phyloP scores from a whole-genome alignment of 2,329 filamentous ascomycete genomes.

The Aureobasidium uvarum region DNA sequence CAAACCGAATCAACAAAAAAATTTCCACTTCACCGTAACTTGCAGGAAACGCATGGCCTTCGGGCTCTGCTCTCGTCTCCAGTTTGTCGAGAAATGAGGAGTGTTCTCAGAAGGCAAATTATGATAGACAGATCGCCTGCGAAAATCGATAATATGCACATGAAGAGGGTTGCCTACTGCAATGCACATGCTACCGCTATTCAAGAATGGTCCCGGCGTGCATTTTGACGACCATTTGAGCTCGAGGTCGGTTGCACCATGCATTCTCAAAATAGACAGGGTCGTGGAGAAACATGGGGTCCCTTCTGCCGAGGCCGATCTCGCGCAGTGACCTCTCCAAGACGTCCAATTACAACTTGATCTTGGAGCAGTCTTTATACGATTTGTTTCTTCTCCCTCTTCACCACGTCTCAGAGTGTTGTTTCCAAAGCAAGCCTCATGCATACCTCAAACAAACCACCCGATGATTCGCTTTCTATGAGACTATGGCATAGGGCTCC shows the following conservation, averaged over 20 bases:
- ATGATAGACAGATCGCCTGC: neutral
- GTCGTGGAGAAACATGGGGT: slow-evolving; percentile 22
- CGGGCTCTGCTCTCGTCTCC: neutral
- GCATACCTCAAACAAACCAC: slow-evolving; percentile 14
- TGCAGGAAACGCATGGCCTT: neutral
- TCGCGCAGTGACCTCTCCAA: neutral
- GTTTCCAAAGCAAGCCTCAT: slow-evolving; percentile 23
- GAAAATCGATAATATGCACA: slow-evolving; percentile 10
- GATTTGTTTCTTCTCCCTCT: neutral
- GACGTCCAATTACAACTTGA: slow-evolving; percentile 9
- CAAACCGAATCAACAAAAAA: slow-evolving; percentile 4
- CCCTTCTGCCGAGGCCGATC: slow-evolving; percentile 7
- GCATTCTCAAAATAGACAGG: slow-evolving; percentile 12
- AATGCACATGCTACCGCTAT: neutral
- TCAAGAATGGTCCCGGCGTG: slow-evolving; percentile 2
- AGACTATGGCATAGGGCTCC: neutral
- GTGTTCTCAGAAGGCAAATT: neutral
- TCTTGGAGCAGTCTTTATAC: neutral
- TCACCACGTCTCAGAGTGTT: neutral
- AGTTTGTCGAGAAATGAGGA: too few relatives aligned
- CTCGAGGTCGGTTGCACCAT: slow-evolving; percentile 16
- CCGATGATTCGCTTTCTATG: neutral
- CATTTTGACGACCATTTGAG: slow-evolving; percentile 1
- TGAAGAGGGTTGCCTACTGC: neutral
- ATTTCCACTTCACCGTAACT: neutral